These are phyloP conservation scores for Farysia itapuensis DNA, from an alignment of 1,284 basidiomycete species.

Conservation along the genomic window DNA sequence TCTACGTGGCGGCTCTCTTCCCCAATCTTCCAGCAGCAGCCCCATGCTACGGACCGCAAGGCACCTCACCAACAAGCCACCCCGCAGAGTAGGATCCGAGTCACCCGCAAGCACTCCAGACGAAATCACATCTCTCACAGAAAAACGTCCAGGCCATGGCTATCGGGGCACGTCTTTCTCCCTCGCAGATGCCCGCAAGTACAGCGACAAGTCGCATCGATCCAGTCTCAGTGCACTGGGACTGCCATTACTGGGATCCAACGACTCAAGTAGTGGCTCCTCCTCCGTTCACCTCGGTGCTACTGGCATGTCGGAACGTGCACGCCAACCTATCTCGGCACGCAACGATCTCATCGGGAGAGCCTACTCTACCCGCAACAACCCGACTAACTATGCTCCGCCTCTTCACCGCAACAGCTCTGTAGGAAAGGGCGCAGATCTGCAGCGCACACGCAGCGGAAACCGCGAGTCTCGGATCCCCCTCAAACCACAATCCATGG, in stretches of 20 bases:
- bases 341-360: constrained; percentile 4
- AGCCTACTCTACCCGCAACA: background rate
- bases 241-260: constrained; percentile 20
- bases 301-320: constrained; percentile 26
- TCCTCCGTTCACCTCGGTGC: constrained; percentile 25
- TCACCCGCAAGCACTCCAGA: constrained; percentile 6
- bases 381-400: background rate
- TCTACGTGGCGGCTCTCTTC: constrained; percentile 16
- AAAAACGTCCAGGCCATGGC: constrained; percentile 17
- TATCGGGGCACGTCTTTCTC: constrained; percentile 34
- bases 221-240: constrained; percentile 15
- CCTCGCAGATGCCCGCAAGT: constrained; percentile 16
- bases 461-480: constrained; percentile 10
- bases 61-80: constrained; percentile 22
- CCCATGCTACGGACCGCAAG: constrained; percentile 6
- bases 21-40: constrained; percentile 15
- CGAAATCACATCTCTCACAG: constrained; percentile 4
- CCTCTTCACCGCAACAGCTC: constrained; percentile 20
- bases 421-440: constrained; percentile 24
- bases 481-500: constrained; percentile 14
- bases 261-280: constrained; percentile 31
- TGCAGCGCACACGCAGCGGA: constrained; percentile 25
- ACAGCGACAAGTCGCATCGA: constrained; percentile 14
- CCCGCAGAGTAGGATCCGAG: constrained; percentile 12
- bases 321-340: constrained; percentile 25